Evolutionary conservation across 1,284 basidiomycete genomes (phyloP).

Genomic region (Golubevia sp.): DNA sequence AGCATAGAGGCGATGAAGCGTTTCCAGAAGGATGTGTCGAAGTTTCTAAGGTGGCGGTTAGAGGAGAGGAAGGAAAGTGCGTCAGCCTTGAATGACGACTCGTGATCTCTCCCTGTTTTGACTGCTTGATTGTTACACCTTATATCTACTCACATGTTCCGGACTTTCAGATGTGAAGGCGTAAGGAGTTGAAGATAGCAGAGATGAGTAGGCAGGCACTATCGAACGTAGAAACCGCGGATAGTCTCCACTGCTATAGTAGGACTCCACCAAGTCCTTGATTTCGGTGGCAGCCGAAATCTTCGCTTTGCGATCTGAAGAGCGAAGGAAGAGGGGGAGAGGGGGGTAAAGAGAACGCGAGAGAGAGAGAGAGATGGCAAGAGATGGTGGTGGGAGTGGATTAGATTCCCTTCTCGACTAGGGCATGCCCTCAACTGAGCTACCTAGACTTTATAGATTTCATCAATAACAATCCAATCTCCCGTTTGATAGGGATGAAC

Average conservation of each 20-base stretch:
- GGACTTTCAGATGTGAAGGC: neutral
- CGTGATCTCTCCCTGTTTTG: too few relatives aligned
- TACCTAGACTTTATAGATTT: too few relatives aligned
- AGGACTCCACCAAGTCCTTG: conserved; percentile 49
- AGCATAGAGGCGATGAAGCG: conserved; percentile 47
- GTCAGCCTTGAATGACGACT: neutral
- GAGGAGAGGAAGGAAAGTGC: neutral
- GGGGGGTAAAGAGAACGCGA: too few relatives aligned
- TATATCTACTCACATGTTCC: conserved; percentile 1
- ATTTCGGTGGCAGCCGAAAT: conserved; percentile 40
- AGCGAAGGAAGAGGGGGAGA: too few relatives aligned
- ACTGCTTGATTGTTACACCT: too few relatives aligned
- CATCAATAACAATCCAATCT: too few relatives aligned
- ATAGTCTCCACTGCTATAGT: conserved; percentile 19
- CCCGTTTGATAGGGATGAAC: too few relatives aligned
- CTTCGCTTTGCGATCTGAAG: conserved; percentile 30
- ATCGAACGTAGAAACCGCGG: neutral
- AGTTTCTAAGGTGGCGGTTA: conserved; percentile 67
- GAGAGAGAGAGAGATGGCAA: too few relatives aligned
- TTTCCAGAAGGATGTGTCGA: conserved; percentile 69
- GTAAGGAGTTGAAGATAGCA: neutral
- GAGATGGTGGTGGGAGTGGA: too few relatives aligned
- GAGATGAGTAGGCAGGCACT: neutral
- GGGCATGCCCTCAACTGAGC: too few relatives aligned
- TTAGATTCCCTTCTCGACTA: too few relatives aligned